These are phyloP conservation scores for Penicillium tannophilum DNA, from an alignment of 495 filamentous ascomycete species.

Conservation along the genomic window DNA sequence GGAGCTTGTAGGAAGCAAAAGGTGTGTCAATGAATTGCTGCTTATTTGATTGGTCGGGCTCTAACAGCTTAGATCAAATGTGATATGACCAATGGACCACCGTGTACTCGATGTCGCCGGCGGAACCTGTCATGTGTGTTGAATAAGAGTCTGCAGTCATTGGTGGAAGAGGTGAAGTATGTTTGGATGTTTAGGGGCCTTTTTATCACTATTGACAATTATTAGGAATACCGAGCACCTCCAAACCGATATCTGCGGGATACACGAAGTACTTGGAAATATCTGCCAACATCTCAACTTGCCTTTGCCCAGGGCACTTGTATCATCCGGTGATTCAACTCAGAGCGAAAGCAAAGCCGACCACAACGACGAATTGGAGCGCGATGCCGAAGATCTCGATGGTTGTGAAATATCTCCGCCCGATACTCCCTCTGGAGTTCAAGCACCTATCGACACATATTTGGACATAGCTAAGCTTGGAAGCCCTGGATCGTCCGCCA, in stretches of 20 bases:
- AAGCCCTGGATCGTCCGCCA: slow-evolving; percentile 26
- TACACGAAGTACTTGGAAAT: slow-evolving; percentile 15
- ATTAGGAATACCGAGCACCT: slow-evolving; percentile 26
- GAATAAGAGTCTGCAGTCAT: slow-evolving; percentile 48
- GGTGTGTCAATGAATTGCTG: slow-evolving; percentile 18
- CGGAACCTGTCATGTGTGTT: slow-evolving; percentile 43
- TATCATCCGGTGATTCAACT: slow-evolving; percentile 14
- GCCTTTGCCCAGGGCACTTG: slow-evolving; percentile 18
- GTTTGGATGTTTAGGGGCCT: background rate
- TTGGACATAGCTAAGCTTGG: slow-evolving; percentile 32
- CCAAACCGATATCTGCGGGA: slow-evolving; percentile 17
- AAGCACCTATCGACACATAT: slow-evolving; percentile 43
- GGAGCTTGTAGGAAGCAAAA: slow-evolving; percentile 50
- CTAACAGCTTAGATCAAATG: slow-evolving; percentile 43
- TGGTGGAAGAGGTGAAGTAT: slow-evolving; percentile 41
- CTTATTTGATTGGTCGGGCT: slow-evolving; percentile 13
- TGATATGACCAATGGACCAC: slow-evolving; percentile 42
- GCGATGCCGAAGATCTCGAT: slow-evolving; percentile 27
- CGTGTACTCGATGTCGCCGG: slow-evolving; percentile 43
- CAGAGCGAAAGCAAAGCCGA: slow-evolving; percentile 9
- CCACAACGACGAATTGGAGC: slow-evolving; percentile 18
- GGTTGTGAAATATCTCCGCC: slow-evolving; percentile 34
- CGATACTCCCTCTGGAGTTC: slow-evolving; percentile 33
- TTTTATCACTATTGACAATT: background rate
- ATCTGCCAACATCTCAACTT: slow-evolving; percentile 22